These are phyloP conservation scores for Alnus glutinosa DNA, from an alignment of 306 rosid species.

Conservation along the genomic window DNA sequence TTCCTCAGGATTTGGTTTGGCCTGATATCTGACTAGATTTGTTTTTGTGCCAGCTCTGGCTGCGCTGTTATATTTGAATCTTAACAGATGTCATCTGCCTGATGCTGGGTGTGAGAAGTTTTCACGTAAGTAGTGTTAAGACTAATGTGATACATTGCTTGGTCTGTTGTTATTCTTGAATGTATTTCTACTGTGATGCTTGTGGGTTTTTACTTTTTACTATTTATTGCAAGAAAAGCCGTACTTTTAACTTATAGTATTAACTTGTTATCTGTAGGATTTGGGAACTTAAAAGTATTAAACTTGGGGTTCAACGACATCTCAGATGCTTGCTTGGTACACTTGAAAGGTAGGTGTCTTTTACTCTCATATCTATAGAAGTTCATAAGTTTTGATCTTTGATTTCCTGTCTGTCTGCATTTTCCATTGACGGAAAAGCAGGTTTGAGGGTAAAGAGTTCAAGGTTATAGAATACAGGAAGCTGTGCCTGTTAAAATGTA, in stretches of 20 bases:
- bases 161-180: neutral
- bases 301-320: constrained; percentile 79
- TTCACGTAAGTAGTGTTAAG: constrained; percentile 64
- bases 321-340: constrained; percentile 67
- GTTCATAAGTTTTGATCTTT: neutral
- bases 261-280: constrained; percentile 49
- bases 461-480: neutral
- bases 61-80: constrained; percentile 69
- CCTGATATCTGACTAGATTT: constrained; percentile 23
- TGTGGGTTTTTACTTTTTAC: neutral
- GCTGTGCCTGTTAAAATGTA: neutral
- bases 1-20: constrained; percentile 23
- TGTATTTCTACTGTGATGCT: constrained; percentile 18
- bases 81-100: constrained; percentile 69
- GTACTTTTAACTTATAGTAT: constrained; percentile 17
- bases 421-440: constrained; percentile 10
- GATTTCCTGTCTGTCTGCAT: neutral
- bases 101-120: constrained; percentile 65
- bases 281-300: constrained; percentile 66
- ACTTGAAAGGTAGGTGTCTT: constrained; percentile 69
- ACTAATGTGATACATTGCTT: constrained; percentile 11
- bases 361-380: neutral
- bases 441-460: neutral
- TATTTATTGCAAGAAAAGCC: neutral
- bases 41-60: constrained; percentile 62